These are phyloP conservation scores for Quercus suber DNA, from an alignment of 306 rosid genomes.

Conservation along the genomic window DNA sequence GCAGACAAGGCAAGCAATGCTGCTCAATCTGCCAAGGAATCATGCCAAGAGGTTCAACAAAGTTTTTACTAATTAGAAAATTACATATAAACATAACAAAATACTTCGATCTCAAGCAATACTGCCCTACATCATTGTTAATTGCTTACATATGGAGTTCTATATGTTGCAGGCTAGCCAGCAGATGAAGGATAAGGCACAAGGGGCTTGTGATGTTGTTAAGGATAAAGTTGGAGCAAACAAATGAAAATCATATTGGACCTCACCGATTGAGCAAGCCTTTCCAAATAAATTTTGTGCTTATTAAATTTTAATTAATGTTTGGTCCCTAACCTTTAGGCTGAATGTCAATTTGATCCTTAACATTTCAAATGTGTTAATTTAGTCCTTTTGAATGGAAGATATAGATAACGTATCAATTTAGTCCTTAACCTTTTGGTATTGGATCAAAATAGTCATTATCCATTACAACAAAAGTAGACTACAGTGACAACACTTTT, in stretches of 20 bases:
- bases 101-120: background rate
- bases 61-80: background rate
- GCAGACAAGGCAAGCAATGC: conserved; percentile 35
- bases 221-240: conserved; percentile 21
- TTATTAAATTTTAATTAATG: background rate
- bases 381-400: too few relatives aligned
- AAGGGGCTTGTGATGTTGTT: conserved; percentile 23
- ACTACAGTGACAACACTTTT: too few relatives aligned
- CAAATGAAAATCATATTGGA: conserved; percentile 21
- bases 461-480: too few relatives aligned
- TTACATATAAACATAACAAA: background rate
- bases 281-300: background rate
- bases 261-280: background rate
- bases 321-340: too few relatives aligned
- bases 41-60: conserved; percentile 36
- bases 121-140: background rate
- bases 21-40: conserved; percentile 42
- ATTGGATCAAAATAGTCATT: too few relatives aligned
- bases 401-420: too few relatives aligned
- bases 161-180: conserved; percentile 30
- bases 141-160: background rate
- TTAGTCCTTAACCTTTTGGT: too few relatives aligned
- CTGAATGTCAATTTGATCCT: too few relatives aligned
- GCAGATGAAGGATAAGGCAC: conserved; percentile 31
- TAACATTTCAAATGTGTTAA: too few relatives aligned